phyloP scores from a whole-genome alignment of 1,284 basidiomycete genomes.

The Flammula alnicola region DNA sequence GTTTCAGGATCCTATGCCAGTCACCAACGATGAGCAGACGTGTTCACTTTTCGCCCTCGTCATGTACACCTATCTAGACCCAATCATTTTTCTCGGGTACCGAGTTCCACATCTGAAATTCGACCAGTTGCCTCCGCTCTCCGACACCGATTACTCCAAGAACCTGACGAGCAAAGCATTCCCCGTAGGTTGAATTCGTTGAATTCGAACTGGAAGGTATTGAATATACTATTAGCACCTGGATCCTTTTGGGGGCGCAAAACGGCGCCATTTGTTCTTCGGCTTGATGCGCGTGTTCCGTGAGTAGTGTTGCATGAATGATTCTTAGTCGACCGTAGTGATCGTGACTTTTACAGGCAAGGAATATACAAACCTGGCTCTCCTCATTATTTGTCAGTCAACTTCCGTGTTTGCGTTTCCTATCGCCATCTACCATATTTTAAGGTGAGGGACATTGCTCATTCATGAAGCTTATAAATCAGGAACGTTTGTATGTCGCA shows the following conservation, averaged over 20 bases:
- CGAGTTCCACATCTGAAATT: conserved; percentile 43
- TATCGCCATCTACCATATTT: conserved; percentile 12
- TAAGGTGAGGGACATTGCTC: conserved; percentile 2
- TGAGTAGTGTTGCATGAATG: not conserved
- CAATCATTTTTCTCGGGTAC: conserved; percentile 48
- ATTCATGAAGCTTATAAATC: too few relatives aligned
- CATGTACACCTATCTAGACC: conserved; percentile 62
- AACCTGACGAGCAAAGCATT: conserved; percentile 30
- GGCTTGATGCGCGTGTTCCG: conserved; percentile 20
- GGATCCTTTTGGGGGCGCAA: conserved; percentile 34
- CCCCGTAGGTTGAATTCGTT: conserved; percentile 4
- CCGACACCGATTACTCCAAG: conserved; percentile 55
- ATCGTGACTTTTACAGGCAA: conserved; percentile 9
- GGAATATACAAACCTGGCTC: conserved; percentile 13
- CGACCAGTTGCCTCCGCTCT: conserved; percentile 54
- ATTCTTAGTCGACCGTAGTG: conserved; percentile 6
- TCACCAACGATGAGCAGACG: conserved; percentile 13
- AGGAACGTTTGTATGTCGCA: too few relatives aligned
- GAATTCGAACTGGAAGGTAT: too few relatives aligned
- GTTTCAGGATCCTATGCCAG: conserved; percentile 13
- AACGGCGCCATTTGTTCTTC: conserved; percentile 20
- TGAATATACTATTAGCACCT: too few relatives aligned
- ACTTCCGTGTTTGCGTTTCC: conserved; percentile 12
- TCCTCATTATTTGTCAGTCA: conserved; percentile 10
- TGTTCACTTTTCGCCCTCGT: conserved; percentile 53